Evolutionary conservation across 768 basidiomycete genomes (phyloP).

Genomic region (Leccinum longicurvipes): DNA sequence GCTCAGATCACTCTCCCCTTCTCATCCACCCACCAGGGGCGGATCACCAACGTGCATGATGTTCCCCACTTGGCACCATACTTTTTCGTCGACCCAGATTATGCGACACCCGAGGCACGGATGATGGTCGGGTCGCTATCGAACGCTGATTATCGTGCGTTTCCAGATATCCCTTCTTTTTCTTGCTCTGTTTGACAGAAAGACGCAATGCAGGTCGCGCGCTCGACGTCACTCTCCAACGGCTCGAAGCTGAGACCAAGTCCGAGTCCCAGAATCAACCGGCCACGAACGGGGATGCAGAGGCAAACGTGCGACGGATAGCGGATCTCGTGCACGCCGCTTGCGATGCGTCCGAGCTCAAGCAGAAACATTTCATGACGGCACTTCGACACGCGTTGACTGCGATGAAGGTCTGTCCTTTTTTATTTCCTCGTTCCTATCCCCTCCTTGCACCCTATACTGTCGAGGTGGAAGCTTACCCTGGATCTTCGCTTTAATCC

Average conservation of each 20-base stretch:
- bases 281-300: background rate
- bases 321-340: conserved; percentile 43
- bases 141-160: conserved; percentile 44
- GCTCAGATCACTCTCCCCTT: background rate
- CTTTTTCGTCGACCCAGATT: conserved; percentile 73
- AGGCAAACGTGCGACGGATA: background rate
- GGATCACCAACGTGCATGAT: conserved; percentile 68
- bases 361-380: conserved; percentile 61
- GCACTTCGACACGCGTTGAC: conserved; percentile 75
- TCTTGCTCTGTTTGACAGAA: background rate
- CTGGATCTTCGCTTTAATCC: background rate
- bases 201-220: conserved; percentile 1
- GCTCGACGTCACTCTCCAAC: conserved; percentile 3
- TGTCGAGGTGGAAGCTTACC: background rate
- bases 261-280: background rate
- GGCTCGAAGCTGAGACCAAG: conserved; percentile 1
- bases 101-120: conserved; percentile 50
- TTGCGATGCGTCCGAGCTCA: conserved; percentile 37
- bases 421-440: background rate
- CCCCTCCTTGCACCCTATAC: no score
- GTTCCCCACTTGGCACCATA: conserved; percentile 67
- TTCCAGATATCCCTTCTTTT: background rate
- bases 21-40: conserved; percentile 43
- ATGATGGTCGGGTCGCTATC: conserved; percentile 47
- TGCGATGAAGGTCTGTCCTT: conserved; percentile 63